Conservation (phyloP, 257 asterid species). For the Ballota nigra region DNA sequence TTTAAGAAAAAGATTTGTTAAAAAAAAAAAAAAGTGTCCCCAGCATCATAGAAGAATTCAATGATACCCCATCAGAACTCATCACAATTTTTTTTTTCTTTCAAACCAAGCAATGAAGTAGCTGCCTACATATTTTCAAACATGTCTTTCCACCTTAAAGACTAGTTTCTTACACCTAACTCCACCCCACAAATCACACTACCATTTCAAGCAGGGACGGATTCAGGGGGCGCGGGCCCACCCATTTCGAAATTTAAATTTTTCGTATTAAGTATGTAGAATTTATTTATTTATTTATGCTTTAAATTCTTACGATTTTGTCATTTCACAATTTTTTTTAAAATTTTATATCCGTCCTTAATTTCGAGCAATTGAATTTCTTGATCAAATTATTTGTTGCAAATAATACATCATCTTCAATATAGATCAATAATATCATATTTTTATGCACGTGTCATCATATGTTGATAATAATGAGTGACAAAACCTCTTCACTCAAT, state of each 20-base stretch:
- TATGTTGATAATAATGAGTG: too few relatives aligned
- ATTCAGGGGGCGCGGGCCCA: too few relatives aligned
- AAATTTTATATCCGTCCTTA: too few relatives aligned
- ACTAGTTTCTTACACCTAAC: constrained; percentile 20
- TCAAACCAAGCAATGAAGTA: constrained; percentile 42
- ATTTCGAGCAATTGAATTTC: neutral
- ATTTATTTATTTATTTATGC: too few relatives aligned
- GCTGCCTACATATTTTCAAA: constrained; percentile 34
- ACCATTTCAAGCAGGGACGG: constrained; percentile 24
- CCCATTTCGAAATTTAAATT: too few relatives aligned
- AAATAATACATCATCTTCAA: neutral
- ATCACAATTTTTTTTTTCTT: constrained; percentile 29
- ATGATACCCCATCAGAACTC: constrained; percentile 5
- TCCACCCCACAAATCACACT: constrained; percentile 7
- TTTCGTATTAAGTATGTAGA: too few relatives aligned
- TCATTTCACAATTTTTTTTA: too few relatives aligned
- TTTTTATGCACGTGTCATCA: neutral
- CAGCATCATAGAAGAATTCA: constrained; percentile 2
- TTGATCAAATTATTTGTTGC: neutral
- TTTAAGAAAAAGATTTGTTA: constrained; percentile 16
- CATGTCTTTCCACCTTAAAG: constrained; percentile 34
- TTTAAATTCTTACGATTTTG: too few relatives aligned
- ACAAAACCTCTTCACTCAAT: constrained; percentile 18
- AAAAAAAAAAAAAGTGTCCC: neutral
- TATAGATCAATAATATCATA: too few relatives aligned